Evolutionary conservation across 768 basidiomycete genomes (phyloP).

Genomic region (Leccinum sublutescens): DNA sequence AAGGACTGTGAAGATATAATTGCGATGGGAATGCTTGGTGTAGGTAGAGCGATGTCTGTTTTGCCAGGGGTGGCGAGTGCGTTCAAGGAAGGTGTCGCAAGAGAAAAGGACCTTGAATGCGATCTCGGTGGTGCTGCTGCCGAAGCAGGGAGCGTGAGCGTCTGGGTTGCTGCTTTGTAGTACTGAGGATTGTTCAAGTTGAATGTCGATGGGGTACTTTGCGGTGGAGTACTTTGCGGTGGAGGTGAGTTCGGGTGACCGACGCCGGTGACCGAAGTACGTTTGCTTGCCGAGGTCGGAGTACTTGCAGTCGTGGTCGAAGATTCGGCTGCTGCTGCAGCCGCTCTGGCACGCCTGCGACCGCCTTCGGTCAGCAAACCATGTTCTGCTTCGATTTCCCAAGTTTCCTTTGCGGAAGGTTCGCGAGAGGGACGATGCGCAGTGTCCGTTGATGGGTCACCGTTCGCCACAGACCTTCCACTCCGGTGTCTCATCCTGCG

Average conservation of each 20-base stretch:
- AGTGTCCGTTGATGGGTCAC: neutral
- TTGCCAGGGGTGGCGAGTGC: conserved; percentile 15
- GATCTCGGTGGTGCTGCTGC: conserved; percentile 46
- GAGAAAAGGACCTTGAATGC: conserved; percentile 65
- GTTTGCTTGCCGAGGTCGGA: conserved; percentile 17
- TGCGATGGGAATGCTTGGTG: conserved; percentile 65
- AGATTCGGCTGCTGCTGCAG: conserved; percentile 34
- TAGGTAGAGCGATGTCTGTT: conserved; percentile 55
- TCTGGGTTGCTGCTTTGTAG: conserved; percentile 52
- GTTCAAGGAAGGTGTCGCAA: conserved; percentile 31
- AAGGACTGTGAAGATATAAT: conserved; percentile 61
- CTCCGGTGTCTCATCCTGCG: conserved; percentile 43
- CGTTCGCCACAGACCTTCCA: conserved; percentile 32
- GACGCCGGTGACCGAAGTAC: conserved; percentile 15
- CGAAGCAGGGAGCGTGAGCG: conserved; percentile 64
- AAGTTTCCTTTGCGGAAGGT: conserved; percentile 60
- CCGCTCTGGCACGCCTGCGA: conserved; percentile 58
- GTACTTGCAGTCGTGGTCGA: conserved; percentile 14
- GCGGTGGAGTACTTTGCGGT: conserved; percentile 19
- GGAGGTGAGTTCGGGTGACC: conserved; percentile 30
- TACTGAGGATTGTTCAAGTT: conserved; percentile 55
- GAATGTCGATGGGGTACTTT: conserved; percentile 23
- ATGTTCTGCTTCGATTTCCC: conserved; percentile 79
- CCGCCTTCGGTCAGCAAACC: conserved; percentile 75
- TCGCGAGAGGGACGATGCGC: conserved; percentile 3